Conservation (phyloP, 768 basidiomycete species). For the Auricularia sp. region DNA sequence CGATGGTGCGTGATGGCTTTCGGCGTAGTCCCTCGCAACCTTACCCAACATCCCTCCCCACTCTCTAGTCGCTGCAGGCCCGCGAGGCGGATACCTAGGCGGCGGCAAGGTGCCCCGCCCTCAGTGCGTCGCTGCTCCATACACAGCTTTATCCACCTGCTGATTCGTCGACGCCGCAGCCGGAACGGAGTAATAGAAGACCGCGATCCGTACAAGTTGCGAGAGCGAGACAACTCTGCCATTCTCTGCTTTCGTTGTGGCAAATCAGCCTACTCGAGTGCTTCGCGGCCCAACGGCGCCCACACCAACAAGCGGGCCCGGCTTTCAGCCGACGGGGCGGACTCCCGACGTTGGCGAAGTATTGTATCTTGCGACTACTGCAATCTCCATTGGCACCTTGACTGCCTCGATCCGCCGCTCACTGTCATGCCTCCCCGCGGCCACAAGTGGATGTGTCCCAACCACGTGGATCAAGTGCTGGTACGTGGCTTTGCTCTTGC, state of each 20-base stretch:
- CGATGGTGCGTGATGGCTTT: constrained; percentile 50
- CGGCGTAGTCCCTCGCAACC: not conserved
- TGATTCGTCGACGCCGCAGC: constrained; percentile 27
- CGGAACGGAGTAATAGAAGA: constrained; percentile 87
- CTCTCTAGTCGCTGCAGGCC: constrained; percentile 58
- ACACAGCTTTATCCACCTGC: not conserved
- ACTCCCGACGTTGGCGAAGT: constrained; percentile 38
- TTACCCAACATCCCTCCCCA: not conserved
- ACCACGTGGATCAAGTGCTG: constrained; percentile 79
- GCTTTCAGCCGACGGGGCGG: not conserved
- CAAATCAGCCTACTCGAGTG: constrained; percentile 49
- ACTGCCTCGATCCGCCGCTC: constrained; percentile 89
- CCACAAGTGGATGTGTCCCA: constrained; percentile 99
- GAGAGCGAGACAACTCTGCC: constrained; percentile 71
- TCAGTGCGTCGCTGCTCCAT: constrained; percentile 49
- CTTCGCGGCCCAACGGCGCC: constrained; percentile 24
- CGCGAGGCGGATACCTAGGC: constrained; percentile 78
- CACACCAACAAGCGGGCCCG: not conserved
- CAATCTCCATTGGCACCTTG: constrained; percentile 89
- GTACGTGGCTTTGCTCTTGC: constrained; percentile 37
- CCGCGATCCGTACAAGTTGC: constrained; percentile 77
- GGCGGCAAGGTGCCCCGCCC: constrained; percentile 58
- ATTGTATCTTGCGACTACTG: constrained; percentile 96
- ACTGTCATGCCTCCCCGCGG: constrained; percentile 73
- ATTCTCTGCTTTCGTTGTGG: constrained; percentile 91